A percentile compares a stretch with the other conserved stretches of the same genome.
Conservation (phyloP, 1,139 yeast genomes). For the Suhomyces coccinellae region DNA sequence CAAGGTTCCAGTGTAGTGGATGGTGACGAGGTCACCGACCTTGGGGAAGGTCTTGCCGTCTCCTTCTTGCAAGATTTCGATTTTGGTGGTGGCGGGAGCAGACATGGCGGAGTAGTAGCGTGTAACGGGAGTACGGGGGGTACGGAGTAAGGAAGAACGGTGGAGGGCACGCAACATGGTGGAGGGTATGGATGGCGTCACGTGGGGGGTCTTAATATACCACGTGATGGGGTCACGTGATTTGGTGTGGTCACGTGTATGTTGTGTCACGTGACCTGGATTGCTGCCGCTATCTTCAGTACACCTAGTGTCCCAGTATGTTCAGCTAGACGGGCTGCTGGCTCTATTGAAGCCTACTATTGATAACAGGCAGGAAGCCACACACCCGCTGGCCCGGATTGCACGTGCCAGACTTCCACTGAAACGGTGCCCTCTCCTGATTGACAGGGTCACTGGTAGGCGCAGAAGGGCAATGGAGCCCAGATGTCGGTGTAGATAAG, state of each 20-base stretch:
- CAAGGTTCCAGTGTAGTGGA: slow-evolving; percentile 93
- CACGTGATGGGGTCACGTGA: background rate
- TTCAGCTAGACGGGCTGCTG: too few species aligned
- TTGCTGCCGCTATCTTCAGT: too few species aligned
- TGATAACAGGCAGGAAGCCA: too few species aligned
- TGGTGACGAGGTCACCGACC: slow-evolving; percentile 82
- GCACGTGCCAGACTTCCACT: too few species aligned
- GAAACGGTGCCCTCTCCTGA: too few species aligned
- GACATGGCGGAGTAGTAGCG: slow-evolving; percentile 29
- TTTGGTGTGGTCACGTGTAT: background rate
- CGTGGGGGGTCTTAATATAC: background rate
- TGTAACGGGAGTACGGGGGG: background rate
- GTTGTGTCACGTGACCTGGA: too few species aligned
- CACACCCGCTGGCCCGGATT: too few species aligned
- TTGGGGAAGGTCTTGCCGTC: slow-evolving; percentile 87
- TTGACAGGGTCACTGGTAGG: too few species aligned
- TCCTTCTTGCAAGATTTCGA: slow-evolving; percentile 55
- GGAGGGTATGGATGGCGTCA: slow-evolving; percentile 1
- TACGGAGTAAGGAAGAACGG: slow-evolving; percentile 5
- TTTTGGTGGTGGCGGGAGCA: slow-evolving; percentile 43
- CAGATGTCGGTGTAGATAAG: background rate
- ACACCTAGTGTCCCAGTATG: too few species aligned
- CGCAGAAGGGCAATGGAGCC: too few species aligned
- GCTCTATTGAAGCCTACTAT: too few species aligned
- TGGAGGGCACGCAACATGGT: slow-evolving; percentile 8